Conservation (phyloP, 306 rosid genomes). For the Glycyrrhiza uralensis region DNA sequence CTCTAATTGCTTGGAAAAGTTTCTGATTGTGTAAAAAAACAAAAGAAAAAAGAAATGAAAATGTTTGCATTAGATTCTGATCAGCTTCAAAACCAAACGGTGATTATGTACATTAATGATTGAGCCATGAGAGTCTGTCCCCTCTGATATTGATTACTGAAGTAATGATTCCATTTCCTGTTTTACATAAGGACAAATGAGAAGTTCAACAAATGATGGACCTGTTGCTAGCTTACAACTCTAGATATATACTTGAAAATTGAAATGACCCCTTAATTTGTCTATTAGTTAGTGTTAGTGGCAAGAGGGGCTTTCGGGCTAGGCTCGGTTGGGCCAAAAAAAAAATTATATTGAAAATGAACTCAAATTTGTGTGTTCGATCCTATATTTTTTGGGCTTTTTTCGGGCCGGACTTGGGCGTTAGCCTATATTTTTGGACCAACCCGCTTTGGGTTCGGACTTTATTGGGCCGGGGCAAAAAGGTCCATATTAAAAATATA, state of each 20-base stretch:
- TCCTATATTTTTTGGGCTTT: no score
- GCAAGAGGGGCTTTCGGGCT: no score
- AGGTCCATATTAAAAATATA: no score
- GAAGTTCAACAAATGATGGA: slow-evolving; percentile 18
- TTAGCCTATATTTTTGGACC: no score
- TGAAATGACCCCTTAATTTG: neutral
- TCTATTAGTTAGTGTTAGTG: neutral
- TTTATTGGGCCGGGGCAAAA: no score
- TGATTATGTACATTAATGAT: neutral
- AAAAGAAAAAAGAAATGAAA: no score
- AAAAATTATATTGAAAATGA: no score
- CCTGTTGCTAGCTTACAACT: neutral
- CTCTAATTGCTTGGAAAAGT: neutral
- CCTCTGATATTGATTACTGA: neutral
- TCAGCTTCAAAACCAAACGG: neutral
- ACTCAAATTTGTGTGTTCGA: no score
- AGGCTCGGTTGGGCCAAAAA: no score
- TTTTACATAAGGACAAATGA: slow-evolving; percentile 14
- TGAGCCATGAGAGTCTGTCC: neutral
- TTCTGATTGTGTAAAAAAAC: neutral
- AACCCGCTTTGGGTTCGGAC: no score
- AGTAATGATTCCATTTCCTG: neutral
- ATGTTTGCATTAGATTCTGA: neutral
- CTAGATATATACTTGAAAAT: neutral
- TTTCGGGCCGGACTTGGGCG: no score